phyloP scores from a whole-genome alignment of 495 filamentous ascomycete genomes.

The Penicillium argentinense region DNA sequence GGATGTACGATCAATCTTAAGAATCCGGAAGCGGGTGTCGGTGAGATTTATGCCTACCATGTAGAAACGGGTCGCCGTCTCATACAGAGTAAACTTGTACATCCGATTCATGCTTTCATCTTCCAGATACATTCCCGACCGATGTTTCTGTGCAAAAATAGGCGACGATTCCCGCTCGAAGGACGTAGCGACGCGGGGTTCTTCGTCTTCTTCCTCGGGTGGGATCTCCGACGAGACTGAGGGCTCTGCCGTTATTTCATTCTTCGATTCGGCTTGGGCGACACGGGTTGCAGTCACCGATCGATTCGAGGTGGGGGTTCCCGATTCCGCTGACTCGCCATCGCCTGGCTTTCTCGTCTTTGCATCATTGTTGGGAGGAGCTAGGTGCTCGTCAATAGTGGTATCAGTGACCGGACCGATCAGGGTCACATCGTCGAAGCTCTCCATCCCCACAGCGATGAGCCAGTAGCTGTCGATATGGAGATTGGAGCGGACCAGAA shows the following conservation, averaged over 20 bases:
- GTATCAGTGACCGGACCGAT: conserved; percentile 21
- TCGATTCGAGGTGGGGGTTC: conserved; percentile 17
- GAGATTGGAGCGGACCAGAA: neutral
- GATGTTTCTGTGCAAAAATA: conserved; percentile 42
- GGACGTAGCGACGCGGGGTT: conserved; percentile 42
- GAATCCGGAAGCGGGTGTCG: conserved; percentile 82
- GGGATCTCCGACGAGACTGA: conserved; percentile 18
- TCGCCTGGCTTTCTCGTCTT: conserved; percentile 15
- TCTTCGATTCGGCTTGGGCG: conserved; percentile 7
- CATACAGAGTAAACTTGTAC: conserved; percentile 94
- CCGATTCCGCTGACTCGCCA: conserved; percentile 5
- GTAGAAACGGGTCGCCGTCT: conserved; percentile 89
- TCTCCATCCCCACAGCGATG: conserved; percentile 30
- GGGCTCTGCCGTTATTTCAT: conserved; percentile 16
- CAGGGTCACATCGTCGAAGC: conserved; percentile 37
- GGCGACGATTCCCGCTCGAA: conserved; percentile 44
- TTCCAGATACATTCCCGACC: conserved; percentile 55
- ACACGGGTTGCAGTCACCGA: conserved; percentile 10
- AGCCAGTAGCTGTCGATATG: neutral
- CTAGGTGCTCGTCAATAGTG: conserved; percentile 15
- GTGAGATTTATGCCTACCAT: conserved; percentile 88
- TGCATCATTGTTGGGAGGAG: conserved; percentile 8
- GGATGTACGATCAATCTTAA: conserved; percentile 90
- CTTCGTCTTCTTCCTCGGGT: conserved; percentile 41
- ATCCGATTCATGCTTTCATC: conserved; percentile 78